phyloP scores from a whole-genome alignment of 805 yeast species.

The Metschnikowia borealis region DNA sequence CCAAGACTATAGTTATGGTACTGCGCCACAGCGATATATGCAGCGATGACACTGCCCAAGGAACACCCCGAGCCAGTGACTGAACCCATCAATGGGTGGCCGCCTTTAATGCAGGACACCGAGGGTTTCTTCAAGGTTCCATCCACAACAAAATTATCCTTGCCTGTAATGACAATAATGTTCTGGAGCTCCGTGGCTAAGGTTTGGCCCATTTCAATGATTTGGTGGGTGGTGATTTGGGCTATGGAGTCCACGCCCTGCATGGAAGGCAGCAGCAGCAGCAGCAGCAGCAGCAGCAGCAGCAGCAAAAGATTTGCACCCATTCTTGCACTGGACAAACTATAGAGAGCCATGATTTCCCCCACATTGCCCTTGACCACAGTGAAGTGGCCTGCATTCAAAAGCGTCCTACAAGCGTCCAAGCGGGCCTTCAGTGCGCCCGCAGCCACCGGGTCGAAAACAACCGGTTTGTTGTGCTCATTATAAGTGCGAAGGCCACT shows the following conservation, averaged over 20 bases:
- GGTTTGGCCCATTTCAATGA: slow-evolving; percentile 37
- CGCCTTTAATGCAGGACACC: slow-evolving; percentile 44
- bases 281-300: not conserved
- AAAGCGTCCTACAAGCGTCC: slow-evolving; percentile 42
- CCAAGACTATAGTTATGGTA: slow-evolving; percentile 25
- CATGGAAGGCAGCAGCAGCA: slow-evolving; percentile 36
- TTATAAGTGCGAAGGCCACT: slow-evolving; percentile 60
- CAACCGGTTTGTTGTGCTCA: slow-evolving; percentile 51
- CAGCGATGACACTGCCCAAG: slow-evolving; percentile 66
- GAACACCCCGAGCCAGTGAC: slow-evolving; percentile 86
- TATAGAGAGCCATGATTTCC: slow-evolving; percentile 65
- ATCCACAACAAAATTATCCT: slow-evolving; percentile 25
- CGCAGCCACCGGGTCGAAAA: slow-evolving; percentile 91
- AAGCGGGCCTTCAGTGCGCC: slow-evolving; percentile 71
- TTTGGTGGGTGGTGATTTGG: slow-evolving; percentile 17
- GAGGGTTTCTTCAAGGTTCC: not conserved
- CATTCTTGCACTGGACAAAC: slow-evolving; percentile 16
- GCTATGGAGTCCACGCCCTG: slow-evolving; percentile 63
- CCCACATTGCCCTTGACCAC: slow-evolving; percentile 84
- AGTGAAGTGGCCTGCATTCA: slow-evolving; percentile 54
- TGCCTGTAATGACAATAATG: slow-evolving; percentile 72
- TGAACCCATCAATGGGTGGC: slow-evolving; percentile 56
- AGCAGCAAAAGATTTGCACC: not conserved
- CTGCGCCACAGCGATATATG: slow-evolving; percentile 41
- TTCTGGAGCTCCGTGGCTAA: slow-evolving; percentile 39